Evolutionary conservation across 2,329 filamentous ascomycete genomes (phyloP), one percentile per base, ranked within the genome.

Genomic region (Ophiocordyceps australis): DNA sequence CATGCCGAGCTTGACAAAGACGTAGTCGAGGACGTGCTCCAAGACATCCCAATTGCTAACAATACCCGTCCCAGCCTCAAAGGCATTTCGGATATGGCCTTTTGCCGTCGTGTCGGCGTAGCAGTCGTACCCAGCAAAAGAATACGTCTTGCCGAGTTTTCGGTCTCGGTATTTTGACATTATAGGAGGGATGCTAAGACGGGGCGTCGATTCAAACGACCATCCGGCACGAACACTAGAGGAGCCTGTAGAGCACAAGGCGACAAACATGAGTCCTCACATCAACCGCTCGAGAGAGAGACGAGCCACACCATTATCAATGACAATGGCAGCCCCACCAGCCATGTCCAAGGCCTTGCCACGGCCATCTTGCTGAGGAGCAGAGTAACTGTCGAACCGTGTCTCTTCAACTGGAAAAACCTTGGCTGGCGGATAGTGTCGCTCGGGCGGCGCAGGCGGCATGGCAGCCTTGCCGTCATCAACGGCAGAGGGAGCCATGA

Each of bases 31-130:
- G 5, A 94, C 63, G 30, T 86, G 83, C 50, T 98, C 89, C 71
- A 93, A 83, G 18, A 83, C 85, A 50, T 98, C 89, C 83, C 91
- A 98, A 46, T 95, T 95, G 49, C 81, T 85, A 32, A 95, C 72
- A 24, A 98, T 76, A 35, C 85, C 86, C 23, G 76, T 86, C 14
- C 85, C 85, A 3, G 76, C 68, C 47, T 98, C 89, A 40, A 94
- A 95, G 2, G 85, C 76, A 47, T 81, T 79, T 46, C 86, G 76
- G 31, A 92, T 75, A 47, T 95, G 89, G 9, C 83, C 81, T 29
- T 81, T 69, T 14, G 89, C 83, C 2, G 83, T 93, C 15, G 86
- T 89, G 52, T 98, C 89, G 35, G 85, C 77, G 43, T 89, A 95
- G 43, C 91, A 82, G 55, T 98, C 89, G 38, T 74, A 72, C 29